Conservation (phyloP, 306 rosid genomes). For the Trifolium fragiferum region DNA sequence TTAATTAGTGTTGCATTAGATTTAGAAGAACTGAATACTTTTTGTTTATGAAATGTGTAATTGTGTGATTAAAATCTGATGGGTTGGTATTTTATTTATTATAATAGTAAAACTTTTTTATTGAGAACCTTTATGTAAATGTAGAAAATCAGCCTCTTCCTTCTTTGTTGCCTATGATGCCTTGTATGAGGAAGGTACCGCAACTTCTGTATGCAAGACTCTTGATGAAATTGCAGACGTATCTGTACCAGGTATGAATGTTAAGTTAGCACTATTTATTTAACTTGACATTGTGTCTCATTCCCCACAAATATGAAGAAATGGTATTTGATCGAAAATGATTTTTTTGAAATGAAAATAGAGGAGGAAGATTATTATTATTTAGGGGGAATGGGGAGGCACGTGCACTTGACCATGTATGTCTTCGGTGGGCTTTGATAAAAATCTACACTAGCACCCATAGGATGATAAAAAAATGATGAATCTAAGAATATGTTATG, state of each 20-base stretch:
- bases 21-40: slow-evolving; percentile 9
- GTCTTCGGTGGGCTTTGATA: not conserved
- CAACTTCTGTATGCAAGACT: slow-evolving; percentile 82
- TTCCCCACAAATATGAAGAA: slow-evolving; percentile 15
- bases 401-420: not conserved
- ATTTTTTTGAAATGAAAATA: not conserved
- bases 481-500: slow-evolving; percentile 16
- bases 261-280: slow-evolving; percentile 29
- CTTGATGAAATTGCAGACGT: slow-evolving; percentile 95
- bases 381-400: not conserved
- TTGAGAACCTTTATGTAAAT: slow-evolving; percentile 31
- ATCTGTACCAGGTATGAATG: slow-evolving; percentile 79
- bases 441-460: not conserved
- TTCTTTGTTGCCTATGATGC: slow-evolving; percentile 96
- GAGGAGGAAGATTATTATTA: not conserved
- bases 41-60: slow-evolving; percentile 17
- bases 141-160: slow-evolving; percentile 86
- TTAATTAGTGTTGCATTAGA: slow-evolving; percentile 4
- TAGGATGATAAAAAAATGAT: not conserved
- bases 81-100: slow-evolving; percentile 16
- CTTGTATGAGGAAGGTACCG: slow-evolving; percentile 96
- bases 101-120: too few relatives aligned
- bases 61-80: slow-evolving; percentile 31
- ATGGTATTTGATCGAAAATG: slow-evolving; percentile 23
- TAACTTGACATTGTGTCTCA: slow-evolving; percentile 33